phyloP scores from a whole-genome alignment of 768 basidiomycete genomes.

The Filobasidium wieringae region DNA sequence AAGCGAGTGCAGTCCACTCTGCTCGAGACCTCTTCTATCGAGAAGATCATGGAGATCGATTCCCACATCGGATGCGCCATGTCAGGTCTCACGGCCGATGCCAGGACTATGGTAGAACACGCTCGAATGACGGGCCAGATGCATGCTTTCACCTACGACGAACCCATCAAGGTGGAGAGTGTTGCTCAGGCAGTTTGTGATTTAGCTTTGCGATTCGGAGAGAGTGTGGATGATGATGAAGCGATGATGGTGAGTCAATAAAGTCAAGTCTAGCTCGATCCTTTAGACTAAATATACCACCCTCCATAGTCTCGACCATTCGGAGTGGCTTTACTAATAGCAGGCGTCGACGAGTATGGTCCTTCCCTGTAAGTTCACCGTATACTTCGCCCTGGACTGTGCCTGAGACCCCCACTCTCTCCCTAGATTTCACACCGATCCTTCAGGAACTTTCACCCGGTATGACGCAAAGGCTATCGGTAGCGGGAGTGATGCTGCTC shows the following conservation, averaged over 20 bases:
- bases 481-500: conserved; percentile 93
- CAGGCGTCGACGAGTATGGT: conserved; percentile 90
- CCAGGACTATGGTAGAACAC: conserved; percentile 99
- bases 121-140: conserved; percentile 76
- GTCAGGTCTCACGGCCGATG: conserved; percentile 90
- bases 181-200: conserved; percentile 97
- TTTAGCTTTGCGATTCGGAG: conserved; percentile 89
- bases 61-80: conserved; percentile 91
- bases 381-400: neutral
- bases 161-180: conserved; percentile 92
- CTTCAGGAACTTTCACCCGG: conserved; percentile 90
- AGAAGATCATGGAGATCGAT: conserved; percentile 99
- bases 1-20: conserved; percentile 96
- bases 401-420: neutral
- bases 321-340: conserved; percentile 92
- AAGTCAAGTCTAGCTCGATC: neutral
- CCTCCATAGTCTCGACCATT: conserved; percentile 68
- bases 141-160: conserved; percentile 93
- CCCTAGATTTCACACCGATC: conserved; percentile 86
- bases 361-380: conserved; percentile 68
- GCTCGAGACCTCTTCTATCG: conserved; percentile 86
- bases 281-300: neutral
- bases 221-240: conserved; percentile 97
- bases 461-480: conserved; percentile 99
- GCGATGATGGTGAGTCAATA: conserved; percentile 72